A percentile compares a stretch with the other conserved stretches of the same genome.
Conservation (phyloP, 164 flowering plant species). For the Umbilicus rupestris region DNA sequence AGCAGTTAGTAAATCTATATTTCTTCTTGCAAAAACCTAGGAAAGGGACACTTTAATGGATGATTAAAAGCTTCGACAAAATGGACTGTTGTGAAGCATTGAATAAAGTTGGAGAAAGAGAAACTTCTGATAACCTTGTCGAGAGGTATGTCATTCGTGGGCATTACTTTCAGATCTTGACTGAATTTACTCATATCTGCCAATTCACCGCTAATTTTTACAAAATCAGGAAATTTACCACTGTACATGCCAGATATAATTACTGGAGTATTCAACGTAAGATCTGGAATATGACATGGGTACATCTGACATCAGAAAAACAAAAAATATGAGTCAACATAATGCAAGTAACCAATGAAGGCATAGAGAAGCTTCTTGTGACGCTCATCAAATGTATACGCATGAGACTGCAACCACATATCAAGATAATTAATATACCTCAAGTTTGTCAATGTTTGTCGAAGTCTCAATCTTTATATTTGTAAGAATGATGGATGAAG, state of each 20-base stretch:
- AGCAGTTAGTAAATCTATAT: conserved; percentile 59
- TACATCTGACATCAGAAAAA: conserved; percentile 39
- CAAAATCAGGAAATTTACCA: conserved; percentile 47
- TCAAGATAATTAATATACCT: conserved; percentile 32
- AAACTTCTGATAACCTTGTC: conserved; percentile 33
- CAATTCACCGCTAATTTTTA: conserved; percentile 43
- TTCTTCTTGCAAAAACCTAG: conserved; percentile 61
- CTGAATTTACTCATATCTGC: conserved; percentile 40
- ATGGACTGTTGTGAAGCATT: neutral
- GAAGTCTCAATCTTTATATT: conserved; percentile 40
- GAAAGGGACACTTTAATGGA: neutral
- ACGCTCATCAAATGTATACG: neutral
- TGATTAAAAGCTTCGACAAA: neutral
- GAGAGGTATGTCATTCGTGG: conserved; percentile 52
- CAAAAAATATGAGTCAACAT: neutral
- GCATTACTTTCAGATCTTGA: conserved; percentile 44
- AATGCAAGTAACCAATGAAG: neutral
- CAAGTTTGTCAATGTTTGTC: conserved; percentile 43
- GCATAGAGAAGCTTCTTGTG: neutral
- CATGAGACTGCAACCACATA: conserved; percentile 1
- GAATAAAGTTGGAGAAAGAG: neutral
- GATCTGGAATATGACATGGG: conserved; percentile 66
- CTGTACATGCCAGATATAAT: conserved; percentile 65
- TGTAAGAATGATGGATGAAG: conserved; percentile 49
- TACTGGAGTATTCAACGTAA: conserved; percentile 47